These are phyloP conservation scores for Penicillium sp. DNA, from an alignment of 2,329 filamentous ascomycete genomes.

Conservation along the genomic window DNA sequence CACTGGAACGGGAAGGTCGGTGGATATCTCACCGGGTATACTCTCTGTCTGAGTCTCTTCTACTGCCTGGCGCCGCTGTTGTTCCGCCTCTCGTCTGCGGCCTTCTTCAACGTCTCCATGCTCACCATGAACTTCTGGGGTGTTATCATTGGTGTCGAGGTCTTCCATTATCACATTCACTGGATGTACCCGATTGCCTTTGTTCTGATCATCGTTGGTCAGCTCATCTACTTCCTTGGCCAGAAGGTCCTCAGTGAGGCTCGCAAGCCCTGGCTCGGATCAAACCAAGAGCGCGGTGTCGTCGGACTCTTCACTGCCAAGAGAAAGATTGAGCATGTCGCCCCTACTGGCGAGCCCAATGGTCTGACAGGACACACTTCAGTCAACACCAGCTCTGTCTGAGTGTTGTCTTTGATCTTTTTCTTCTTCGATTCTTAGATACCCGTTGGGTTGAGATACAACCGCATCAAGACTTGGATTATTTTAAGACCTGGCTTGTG, in stretches of 20 bases:
- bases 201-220: conserved; percentile 82
- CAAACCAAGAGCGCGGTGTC: conserved; percentile 79
- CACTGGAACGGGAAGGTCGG: conserved; percentile 68
- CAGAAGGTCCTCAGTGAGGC: conserved; percentile 82
- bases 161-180: conserved; percentile 79
- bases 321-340: conserved; percentile 59
- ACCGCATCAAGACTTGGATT: neutral
- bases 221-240: conserved; percentile 84
- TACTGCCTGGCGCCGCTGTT: conserved; percentile 86
- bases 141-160: conserved; percentile 83
- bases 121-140: conserved; percentile 98
- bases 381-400: conserved; percentile 17
- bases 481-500: neutral
- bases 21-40: conserved; percentile 89
- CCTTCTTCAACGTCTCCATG: conserved; percentile 95
- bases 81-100: conserved; percentile 84
- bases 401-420: neutral
- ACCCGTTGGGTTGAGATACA: neutral
- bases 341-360: conserved; percentile 13
- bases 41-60: conserved; percentile 77
- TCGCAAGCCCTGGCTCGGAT: conserved; percentile 92
- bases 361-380: conserved; percentile 13
- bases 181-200: conserved; percentile 96
- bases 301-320: conserved; percentile 84
- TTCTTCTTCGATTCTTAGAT: neutral